Evolutionary conservation across 345 rosid species (phyloP).

Genomic region (thale cress (Arabidopsis thaliana)): TAIR10.1 NC_003070.9:25472001-25472500

Average conservation of each 20-base stretch:
- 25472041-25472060: too few species aligned
- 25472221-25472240: neutral
- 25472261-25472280: neutral
- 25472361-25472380: constrained; percentile 29
- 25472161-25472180: too few species aligned
- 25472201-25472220: neutral
- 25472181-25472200: too few species aligned
- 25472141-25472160: too few species aligned
- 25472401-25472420: constrained; percentile 28
- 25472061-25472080: neutral
- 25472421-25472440: constrained; percentile 29
- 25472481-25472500: constrained; percentile 31
- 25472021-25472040: neutral
- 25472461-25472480: constrained; percentile 34
- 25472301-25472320: constrained; percentile 28
- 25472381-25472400: neutral
- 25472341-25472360: neutral
- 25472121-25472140: too few species aligned
- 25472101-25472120: neutral
- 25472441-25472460: constrained; percentile 17
- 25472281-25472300: constrained; percentile 23
- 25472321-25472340: neutral
- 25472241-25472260: neutral
- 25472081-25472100: neutral
- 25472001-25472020: neutral